phyloP scores from a whole-genome alignment of 202 grass and related monocot species.

The Panicum hallii region DNA sequence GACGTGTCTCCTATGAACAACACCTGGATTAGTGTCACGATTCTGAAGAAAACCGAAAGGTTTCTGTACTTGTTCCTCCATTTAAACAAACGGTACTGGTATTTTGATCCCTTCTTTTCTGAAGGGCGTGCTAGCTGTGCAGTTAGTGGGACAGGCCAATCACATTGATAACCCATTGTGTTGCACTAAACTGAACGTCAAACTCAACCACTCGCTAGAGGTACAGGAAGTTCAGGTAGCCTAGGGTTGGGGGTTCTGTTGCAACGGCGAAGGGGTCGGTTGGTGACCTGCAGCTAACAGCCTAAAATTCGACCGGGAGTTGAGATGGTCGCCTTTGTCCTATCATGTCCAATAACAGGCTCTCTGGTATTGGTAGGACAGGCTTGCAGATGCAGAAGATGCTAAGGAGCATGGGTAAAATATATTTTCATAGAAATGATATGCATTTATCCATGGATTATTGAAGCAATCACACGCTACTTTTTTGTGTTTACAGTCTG shows the following conservation, averaged over 20 bases:
- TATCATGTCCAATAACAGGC: not conserved
- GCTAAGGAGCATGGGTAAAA: not conserved
- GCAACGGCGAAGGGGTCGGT: slow-evolving; percentile 7
- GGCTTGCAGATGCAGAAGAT: not conserved
- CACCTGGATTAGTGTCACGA: not conserved
- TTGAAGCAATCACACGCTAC: not conserved
- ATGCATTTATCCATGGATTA: slow-evolving; percentile 3
- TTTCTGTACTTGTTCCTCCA: not conserved
- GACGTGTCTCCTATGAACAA: not conserved
- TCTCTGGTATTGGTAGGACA: not conserved
- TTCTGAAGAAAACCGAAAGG: slow-evolving; percentile 10
- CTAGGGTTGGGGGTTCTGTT: slow-evolving; percentile 4
- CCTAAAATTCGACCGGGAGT: not conserved
- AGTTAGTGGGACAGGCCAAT: slow-evolving; percentile 23
- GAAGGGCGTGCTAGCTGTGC: not conserved
- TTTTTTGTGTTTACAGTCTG: not conserved
- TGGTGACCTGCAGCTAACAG: slow-evolving; percentile 12
- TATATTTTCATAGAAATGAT: slow-evolving; percentile 4
- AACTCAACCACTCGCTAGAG: slow-evolving; percentile 32
- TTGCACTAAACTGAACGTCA: not conserved
- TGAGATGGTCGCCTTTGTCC: not conserved
- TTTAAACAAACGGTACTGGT: not conserved
- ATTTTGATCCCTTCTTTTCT: not conserved
- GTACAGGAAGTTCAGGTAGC: slow-evolving; percentile 24
- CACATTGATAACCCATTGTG: not conserved